Conservation (phyloP, 176 grass and related monocot species). For the Saccharum officinarum region DNA sequence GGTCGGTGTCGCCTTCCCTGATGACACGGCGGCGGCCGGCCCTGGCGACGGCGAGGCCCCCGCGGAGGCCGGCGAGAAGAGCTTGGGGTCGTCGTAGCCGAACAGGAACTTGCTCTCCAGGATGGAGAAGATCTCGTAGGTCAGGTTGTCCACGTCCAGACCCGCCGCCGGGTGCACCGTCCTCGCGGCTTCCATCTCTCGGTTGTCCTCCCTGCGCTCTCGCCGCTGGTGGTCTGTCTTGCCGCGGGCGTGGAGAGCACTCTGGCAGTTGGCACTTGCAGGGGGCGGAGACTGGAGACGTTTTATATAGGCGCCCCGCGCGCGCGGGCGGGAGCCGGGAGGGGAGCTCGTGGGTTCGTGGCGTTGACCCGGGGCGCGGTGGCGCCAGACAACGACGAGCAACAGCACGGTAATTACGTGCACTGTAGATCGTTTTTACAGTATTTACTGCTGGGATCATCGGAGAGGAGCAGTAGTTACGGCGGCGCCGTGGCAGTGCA, state of each 20-base stretch:
- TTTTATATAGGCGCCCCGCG: conserved; percentile 25
- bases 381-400: neutral
- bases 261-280: conserved; percentile 30
- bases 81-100: conserved; percentile 79
- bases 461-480: neutral
- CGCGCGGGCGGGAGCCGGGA: no score
- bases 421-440: no score
- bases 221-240: neutral
- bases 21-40: neutral
- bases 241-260: conserved; percentile 19
- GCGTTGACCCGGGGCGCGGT: conserved; percentile 23
- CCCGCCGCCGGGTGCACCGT: conserved; percentile 11
- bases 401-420: neutral
- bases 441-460: no score
- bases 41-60: neutral
- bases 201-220: neutral
- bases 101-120: conserved; percentile 97
- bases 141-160: conserved; percentile 89
- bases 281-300: neutral
- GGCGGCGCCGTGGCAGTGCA: neutral
- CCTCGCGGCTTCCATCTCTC: neutral
- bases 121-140: conserved; percentile 97
- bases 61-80: conserved; percentile 9
- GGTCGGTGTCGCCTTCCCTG: conserved; percentile 4
- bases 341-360: conserved; percentile 17